Conservation (phyloP, 768 basidiomycete genomes). For the Tulasnella sp. region DNA sequence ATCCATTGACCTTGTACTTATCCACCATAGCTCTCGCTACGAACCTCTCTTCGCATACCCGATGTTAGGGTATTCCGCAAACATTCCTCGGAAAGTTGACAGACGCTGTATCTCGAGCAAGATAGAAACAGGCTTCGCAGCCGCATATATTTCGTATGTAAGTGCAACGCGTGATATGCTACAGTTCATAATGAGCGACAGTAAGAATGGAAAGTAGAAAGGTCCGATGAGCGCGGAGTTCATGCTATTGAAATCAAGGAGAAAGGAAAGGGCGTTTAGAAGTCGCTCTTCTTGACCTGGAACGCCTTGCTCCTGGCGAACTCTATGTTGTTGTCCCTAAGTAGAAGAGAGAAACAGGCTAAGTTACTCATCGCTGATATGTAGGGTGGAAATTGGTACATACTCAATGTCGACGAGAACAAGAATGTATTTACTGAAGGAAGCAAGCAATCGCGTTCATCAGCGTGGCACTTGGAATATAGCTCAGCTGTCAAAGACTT, state of each 20-base stretch:
- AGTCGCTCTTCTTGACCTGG: slow-evolving; percentile 13
- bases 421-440: background rate
- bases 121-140: background rate
- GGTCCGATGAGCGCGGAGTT: background rate
- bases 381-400: background rate
- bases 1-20: too few relatives aligned
- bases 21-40: too few relatives aligned
- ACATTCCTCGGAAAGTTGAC: too few relatives aligned
- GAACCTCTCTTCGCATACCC: too few relatives aligned
- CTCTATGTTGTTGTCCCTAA: background rate
- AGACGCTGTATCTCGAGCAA: background rate
- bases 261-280: background rate
- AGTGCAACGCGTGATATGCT: background rate
- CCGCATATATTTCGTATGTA: background rate
- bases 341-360: background rate
- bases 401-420: background rate
- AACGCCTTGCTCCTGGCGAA: background rate
- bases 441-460: background rate
- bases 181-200: background rate
- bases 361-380: background rate
- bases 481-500: background rate
- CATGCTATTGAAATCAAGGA: background rate
- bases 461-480: too few relatives aligned
- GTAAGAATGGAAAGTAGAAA: background rate
- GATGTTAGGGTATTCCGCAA: too few relatives aligned